These are phyloP conservation scores for Glycine latifolia DNA, from an alignment of 306 rosid species.

Conservation along the genomic window DNA sequence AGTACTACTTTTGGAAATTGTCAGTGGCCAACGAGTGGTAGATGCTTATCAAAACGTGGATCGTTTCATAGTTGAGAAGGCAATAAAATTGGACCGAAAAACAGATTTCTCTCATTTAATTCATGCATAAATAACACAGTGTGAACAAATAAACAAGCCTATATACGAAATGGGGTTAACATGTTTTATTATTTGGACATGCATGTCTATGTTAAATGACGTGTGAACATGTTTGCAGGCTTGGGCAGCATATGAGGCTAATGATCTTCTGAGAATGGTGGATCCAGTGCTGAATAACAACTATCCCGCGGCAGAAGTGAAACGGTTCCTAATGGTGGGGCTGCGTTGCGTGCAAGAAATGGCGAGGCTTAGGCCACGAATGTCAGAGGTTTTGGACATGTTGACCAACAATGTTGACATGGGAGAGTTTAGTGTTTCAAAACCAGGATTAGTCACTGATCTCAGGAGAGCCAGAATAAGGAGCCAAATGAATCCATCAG, in stretches of 20 bases:
- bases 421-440: constrained; percentile 48
- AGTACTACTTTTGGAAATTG: constrained; percentile 70
- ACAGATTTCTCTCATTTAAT: background rate
- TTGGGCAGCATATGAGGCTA: constrained; percentile 63
- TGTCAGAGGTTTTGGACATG: constrained; percentile 64
- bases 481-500: constrained; percentile 38
- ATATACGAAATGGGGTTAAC: no score
- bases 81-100: background rate
- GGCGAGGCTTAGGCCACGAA: constrained; percentile 61
- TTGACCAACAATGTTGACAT: constrained; percentile 51
- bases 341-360: constrained; percentile 83
- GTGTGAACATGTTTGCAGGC: constrained; percentile 59
- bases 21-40: constrained; percentile 63
- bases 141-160: background rate
- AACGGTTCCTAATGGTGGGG: constrained; percentile 68
- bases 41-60: constrained; percentile 58
- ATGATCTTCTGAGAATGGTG: constrained; percentile 58
- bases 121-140: no score
- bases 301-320: constrained; percentile 59
- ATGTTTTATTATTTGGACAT: background rate
- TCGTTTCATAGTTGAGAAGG: constrained; percentile 78
- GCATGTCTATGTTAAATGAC: background rate
- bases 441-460: constrained; percentile 73
- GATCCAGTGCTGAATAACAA: constrained; percentile 57
- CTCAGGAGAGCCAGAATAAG: constrained; percentile 53